Conservation (phyloP, 495 filamentous ascomycete species). For the Amniculicola lignicola region DNA sequence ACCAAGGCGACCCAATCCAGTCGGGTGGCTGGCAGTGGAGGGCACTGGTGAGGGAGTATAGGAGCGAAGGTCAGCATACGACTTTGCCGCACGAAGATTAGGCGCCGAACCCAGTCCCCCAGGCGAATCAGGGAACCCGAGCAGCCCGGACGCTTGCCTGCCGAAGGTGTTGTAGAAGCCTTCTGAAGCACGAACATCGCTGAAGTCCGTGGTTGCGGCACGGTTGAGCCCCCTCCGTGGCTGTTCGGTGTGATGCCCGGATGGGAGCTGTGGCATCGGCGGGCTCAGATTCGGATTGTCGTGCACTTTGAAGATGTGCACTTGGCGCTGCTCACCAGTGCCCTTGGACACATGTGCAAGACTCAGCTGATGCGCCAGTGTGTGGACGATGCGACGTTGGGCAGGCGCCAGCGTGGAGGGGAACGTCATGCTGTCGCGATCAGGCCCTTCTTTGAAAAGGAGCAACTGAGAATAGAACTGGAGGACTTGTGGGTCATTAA, state of each 20-base stretch:
- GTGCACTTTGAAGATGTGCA: slow-evolving; percentile 75
- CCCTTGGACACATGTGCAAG: slow-evolving; percentile 86
- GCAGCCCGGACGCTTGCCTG: slow-evolving; percentile 67
- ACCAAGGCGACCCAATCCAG: slow-evolving; percentile 33
- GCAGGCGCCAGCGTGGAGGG: slow-evolving; percentile 72
- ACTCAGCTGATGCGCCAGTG: slow-evolving; percentile 90
- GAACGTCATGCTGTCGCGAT: slow-evolving; percentile 78
- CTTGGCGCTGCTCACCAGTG: slow-evolving; percentile 76
- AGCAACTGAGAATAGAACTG: slow-evolving; percentile 84
- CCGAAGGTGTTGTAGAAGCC: slow-evolving; percentile 71
- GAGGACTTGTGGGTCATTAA: slow-evolving; percentile 87
- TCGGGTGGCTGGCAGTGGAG: slow-evolving; percentile 84
- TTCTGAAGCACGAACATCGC: slow-evolving; percentile 73
- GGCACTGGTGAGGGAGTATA: slow-evolving; percentile 92
- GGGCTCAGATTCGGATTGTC: slow-evolving; percentile 60
- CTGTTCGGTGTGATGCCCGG: slow-evolving; percentile 66
- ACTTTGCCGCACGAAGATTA: slow-evolving; percentile 93
- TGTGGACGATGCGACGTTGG: slow-evolving; percentile 86
- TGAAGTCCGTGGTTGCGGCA: slow-evolving; percentile 97
- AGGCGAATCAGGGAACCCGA: slow-evolving; percentile 82
- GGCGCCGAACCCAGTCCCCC: slow-evolving; percentile 57
- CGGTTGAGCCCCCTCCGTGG: slow-evolving; percentile 80
- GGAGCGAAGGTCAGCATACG: slow-evolving; percentile 90
- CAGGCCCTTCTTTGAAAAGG: slow-evolving; percentile 76
- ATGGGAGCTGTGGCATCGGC: slow-evolving; percentile 56